phyloP scores from a whole-genome alignment of 2,329 filamentous ascomycete species.

The Fonsecaea pugnacius region DNA sequence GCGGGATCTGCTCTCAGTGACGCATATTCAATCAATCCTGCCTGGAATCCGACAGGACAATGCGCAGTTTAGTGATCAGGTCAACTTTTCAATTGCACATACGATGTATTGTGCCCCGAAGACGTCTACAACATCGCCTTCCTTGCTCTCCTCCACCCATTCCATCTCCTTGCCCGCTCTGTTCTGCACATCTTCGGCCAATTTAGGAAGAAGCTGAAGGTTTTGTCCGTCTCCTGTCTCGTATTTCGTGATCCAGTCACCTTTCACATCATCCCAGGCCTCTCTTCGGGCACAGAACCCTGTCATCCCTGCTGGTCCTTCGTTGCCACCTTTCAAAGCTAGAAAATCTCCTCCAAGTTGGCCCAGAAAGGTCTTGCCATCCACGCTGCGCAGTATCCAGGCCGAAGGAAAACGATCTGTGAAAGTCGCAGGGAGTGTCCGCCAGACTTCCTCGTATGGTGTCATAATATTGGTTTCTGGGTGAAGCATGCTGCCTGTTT shows the following conservation, averaged over 20 bases:
- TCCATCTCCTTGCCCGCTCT: neutral
- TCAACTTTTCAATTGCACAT: conserved; percentile 19
- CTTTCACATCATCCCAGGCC: conserved; percentile 1
- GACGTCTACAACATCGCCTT: conserved; percentile 16
- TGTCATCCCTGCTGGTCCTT: conserved; percentile 6
- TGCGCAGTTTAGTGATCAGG: neutral
- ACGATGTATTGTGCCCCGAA: conserved; percentile 22
- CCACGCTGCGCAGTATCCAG: conserved; percentile 24
- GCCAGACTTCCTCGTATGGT: conserved; percentile 63
- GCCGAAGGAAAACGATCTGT: conserved; percentile 13
- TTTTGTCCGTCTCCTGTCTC: conserved; percentile 16
- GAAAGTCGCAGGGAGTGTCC: conserved; percentile 5
- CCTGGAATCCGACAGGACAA: neutral
- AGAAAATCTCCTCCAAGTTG: conserved; percentile 23
- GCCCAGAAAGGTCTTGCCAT: conserved; percentile 12
- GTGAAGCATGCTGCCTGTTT: conserved; percentile 28
- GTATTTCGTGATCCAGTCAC: conserved; percentile 5
- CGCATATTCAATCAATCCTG: no score
- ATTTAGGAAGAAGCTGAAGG: conserved; percentile 13
- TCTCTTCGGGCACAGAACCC: conserved; percentile 22
- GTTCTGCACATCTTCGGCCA: neutral
- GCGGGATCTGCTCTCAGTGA: no score
- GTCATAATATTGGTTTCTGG: conserved; percentile 33
- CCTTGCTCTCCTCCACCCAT: conserved; percentile 16
- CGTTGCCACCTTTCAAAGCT: conserved; percentile 18